Percentiles rank a stretch among this genome's conserved stretches.
phyloP scores from a whole-genome alignment of 805 yeast genomes.

The Ogataea salicorniae region DNA sequence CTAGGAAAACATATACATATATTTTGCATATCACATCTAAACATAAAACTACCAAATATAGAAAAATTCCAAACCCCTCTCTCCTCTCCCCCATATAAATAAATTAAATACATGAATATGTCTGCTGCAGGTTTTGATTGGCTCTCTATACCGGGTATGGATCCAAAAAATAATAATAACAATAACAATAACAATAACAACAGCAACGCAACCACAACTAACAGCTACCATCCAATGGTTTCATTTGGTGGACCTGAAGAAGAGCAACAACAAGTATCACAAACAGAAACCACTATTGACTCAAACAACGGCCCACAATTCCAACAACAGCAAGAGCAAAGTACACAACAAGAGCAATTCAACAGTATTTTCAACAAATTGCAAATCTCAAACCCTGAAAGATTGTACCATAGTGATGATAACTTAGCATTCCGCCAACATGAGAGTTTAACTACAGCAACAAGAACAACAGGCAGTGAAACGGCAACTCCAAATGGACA shows the following conservation, averaged over 20 bases:
- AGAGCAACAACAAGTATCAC: not conserved
- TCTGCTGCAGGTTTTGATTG: constrained; percentile 20
- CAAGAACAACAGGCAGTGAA: not conserved
- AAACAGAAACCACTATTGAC: not conserved
- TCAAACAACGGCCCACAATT: not conserved
- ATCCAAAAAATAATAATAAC: not conserved
- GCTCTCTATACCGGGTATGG: constrained; percentile 18
- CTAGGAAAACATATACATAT: too few relatives aligned
- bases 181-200: not conserved
- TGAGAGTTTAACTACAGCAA: not conserved
- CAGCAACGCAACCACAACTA: constrained; percentile 5
- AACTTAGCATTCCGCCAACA: constrained; percentile 8
- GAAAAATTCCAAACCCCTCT: not conserved
- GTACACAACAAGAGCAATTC: constrained; percentile 13
- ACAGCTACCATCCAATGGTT: not conserved
- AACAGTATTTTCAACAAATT: constrained; percentile 18
- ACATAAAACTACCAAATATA: not conserved
- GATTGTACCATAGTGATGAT: constrained; percentile 19
- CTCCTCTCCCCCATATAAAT: not conserved
- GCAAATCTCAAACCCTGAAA: constrained; percentile 12
- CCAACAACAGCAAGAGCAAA: not conserved
- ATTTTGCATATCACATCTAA: not conserved
- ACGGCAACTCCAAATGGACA: not conserved
- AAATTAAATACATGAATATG: constrained; percentile 6
- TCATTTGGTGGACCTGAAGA: not conserved